Percentiles rank a stretch among this genome's conserved stretches.
These are phyloP conservation scores for Trametes elegans DNA, from an alignment of 768 basidiomycete species.

Conservation along the genomic window DNA sequence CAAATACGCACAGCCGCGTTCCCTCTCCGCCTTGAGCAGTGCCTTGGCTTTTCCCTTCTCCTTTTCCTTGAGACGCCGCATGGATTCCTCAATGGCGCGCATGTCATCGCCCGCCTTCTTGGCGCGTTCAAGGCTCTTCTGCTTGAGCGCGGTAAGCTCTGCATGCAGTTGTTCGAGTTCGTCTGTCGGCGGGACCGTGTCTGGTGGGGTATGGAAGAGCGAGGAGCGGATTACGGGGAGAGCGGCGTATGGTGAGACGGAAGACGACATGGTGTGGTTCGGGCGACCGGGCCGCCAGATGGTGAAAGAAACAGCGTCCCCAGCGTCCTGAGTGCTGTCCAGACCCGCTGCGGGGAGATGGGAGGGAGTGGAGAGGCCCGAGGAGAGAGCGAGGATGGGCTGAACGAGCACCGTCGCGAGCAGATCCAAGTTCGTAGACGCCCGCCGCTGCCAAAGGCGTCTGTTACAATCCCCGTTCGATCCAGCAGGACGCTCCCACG, in stretches of 20 bases:
- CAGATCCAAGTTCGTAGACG: slow-evolving; percentile 23
- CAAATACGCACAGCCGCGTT: slow-evolving; percentile 71
- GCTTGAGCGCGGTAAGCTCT: slow-evolving; percentile 56
- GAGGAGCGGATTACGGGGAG: slow-evolving; percentile 54
- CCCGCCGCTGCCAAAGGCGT: slow-evolving; percentile 15
- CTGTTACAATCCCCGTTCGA: slow-evolving; percentile 11
- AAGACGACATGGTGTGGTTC: slow-evolving; percentile 55
- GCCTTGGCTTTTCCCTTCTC: slow-evolving; percentile 73
- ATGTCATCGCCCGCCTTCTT: slow-evolving; percentile 79
- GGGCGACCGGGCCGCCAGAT: slow-evolving; percentile 9
- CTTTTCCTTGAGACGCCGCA: slow-evolving; percentile 74
- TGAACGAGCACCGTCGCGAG: slow-evolving; percentile 22
- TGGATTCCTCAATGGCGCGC: slow-evolving; percentile 70
- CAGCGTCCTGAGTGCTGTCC: neutral
- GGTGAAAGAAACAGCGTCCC: neutral
- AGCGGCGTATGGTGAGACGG: slow-evolving; percentile 47
- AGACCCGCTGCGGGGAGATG: slow-evolving; percentile 1
- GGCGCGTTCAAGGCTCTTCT: slow-evolving; percentile 56
- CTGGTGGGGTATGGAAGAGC: slow-evolving; percentile 62
- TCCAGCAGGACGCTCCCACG: slow-evolving; percentile 14
- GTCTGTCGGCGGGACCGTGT: slow-evolving; percentile 65
- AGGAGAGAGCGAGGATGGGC: slow-evolving; percentile 8
- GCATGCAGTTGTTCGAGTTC: slow-evolving; percentile 65
- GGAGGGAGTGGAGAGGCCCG: neutral
- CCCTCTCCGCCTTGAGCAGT: slow-evolving; percentile 68